These are phyloP conservation scores for Colletotrichum lentis DNA, from an alignment of 2,329 filamentous ascomycete species.

Conservation along the genomic window DNA sequence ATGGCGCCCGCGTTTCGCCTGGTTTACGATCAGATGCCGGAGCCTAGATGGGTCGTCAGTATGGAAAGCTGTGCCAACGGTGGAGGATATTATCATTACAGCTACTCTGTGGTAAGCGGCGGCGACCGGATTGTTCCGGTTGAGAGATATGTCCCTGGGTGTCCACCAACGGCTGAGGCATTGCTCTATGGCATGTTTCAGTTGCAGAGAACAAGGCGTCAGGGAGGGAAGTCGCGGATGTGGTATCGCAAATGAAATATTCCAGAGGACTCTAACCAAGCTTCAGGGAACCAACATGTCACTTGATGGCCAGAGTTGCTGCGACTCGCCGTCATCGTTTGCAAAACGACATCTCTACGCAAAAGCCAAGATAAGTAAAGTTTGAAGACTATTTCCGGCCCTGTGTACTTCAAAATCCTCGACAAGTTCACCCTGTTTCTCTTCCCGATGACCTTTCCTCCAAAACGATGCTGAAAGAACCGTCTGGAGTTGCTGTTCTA, in stretches of 20 bases:
- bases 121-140: slow-evolving; percentile 81
- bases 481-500: too few species aligned
- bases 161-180: slow-evolving; percentile 68
- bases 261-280: too few species aligned
- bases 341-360: too few species aligned
- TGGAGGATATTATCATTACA: slow-evolving; percentile 87
- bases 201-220: slow-evolving; percentile 77
- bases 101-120: slow-evolving; percentile 75
- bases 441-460: too few species aligned
- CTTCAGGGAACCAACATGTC: too few species aligned
- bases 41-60: slow-evolving; percentile 83
- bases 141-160: slow-evolving; percentile 82
- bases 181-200: slow-evolving; percentile 76
- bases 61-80: slow-evolving; percentile 89
- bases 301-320: too few species aligned
- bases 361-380: too few species aligned
- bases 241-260: slow-evolving; percentile 62
- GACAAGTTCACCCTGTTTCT: too few species aligned
- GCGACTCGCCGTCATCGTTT: too few species aligned
- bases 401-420: too few species aligned
- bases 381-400: too few species aligned
- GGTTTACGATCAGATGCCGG: slow-evolving; percentile 95
- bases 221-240: slow-evolving; percentile 62
- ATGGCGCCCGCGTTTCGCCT: slow-evolving; percentile 91
- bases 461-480: too few species aligned